Conservation (phyloP, 192 early-diverging fungal genomes). For the Coemansia sp. region DNA sequence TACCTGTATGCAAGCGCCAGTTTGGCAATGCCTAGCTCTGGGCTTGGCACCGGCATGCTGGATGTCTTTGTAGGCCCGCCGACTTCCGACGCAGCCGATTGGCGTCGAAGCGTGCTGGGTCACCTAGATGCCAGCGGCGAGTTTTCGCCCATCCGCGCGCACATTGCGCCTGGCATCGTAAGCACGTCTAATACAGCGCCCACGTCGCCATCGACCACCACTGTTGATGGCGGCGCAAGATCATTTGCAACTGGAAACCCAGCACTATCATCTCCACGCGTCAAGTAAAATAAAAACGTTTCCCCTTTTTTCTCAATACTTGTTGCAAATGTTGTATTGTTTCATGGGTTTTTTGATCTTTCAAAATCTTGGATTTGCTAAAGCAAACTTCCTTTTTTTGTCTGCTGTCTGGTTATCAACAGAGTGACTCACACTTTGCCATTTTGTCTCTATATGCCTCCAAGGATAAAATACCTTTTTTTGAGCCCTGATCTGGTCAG, state of each 20-base stretch:
- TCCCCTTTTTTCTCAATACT: too few relatives aligned
- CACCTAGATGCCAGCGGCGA: constrained; percentile 18
- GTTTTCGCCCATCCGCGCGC: constrained; percentile 1
- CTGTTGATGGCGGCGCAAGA: background rate
- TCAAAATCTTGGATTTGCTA: too few relatives aligned
- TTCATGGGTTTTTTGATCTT: background rate
- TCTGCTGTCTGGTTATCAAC: too few relatives aligned
- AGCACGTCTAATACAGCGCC: constrained; percentile 1
- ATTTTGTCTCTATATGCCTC: too few relatives aligned
- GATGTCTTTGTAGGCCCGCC: constrained; percentile 12
- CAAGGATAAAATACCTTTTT: too few relatives aligned
- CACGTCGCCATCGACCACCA: constrained; percentile 15
- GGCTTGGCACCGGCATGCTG: constrained; percentile 6
- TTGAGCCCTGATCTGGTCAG: background rate
- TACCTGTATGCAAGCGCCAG: background rate
- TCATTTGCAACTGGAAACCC: constrained; percentile 7
- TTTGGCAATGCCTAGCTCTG: background rate
- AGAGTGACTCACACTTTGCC: too few relatives aligned
- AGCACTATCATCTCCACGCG: constrained; percentile 33
- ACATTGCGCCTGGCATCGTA: background rate
- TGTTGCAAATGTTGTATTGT: too few relatives aligned
- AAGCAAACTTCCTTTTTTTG: too few relatives aligned
- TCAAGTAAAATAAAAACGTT: constrained; percentile 12
- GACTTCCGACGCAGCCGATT: constrained; percentile 20
- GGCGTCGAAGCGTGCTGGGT: constrained; percentile 35